Evolutionary conservation across 352 stramenopile species (phyloP).

Genomic region (Globisporangium echinulatum): DNA sequence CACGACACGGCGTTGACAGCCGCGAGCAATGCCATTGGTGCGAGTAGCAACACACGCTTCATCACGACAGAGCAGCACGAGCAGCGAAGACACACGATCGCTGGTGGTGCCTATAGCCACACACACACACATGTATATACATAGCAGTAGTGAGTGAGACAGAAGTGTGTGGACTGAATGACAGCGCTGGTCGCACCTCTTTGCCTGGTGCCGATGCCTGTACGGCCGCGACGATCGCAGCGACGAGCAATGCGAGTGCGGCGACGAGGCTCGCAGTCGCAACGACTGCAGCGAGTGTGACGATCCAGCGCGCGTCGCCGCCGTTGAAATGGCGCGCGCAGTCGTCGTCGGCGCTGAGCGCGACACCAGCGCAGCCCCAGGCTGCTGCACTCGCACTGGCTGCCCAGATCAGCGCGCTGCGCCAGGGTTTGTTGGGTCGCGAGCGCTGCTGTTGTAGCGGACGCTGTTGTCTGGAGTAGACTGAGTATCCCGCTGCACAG

Average conservation of each 20-base stretch:
- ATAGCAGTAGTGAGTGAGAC: not conserved
- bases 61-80: slow-evolving; percentile 42
- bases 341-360: not conserved
- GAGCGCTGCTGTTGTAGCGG: not conserved
- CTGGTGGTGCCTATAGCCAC: slow-evolving; percentile 18
- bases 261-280: slow-evolving; percentile 2
- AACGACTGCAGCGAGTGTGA: slow-evolving; percentile 1
- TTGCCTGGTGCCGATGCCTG: slow-evolving; percentile 3
- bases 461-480: not conserved
- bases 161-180: not conserved
- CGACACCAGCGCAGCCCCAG: slow-evolving; percentile 3
- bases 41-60: slow-evolving; percentile 25
- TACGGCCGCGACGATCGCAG: not conserved
- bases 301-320: not conserved
- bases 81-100: slow-evolving; percentile 43
- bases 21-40: slow-evolving; percentile 19
- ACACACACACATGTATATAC: not conserved
- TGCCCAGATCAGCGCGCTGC: not conserved
- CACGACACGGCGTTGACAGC: slow-evolving; percentile 22
- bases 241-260: not conserved
- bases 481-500: not conserved
- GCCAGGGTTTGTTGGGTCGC: not conserved
- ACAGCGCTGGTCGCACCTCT: slow-evolving; percentile 13
- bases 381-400: not conserved
- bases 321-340: not conserved